Base-by-base conservation (phyloP, 257 asterid species). In the Penstemon davidsonii region DNA sequence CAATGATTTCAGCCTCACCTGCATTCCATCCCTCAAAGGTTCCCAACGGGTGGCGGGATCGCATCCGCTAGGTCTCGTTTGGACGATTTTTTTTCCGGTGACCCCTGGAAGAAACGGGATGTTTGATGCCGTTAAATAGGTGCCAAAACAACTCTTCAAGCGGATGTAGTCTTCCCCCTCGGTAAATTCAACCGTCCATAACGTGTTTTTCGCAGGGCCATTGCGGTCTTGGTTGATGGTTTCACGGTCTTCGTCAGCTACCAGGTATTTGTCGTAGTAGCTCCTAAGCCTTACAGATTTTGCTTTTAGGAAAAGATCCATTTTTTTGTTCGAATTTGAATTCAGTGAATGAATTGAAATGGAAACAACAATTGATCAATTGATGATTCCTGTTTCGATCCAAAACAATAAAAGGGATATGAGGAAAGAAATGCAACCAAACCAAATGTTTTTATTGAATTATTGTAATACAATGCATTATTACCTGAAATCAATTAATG, bases 1-100 rank as follows among this genome's bases (percentile, higher is more conserved):
- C 36, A 66, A 38, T 10, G 96, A 80, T 15, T 82, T 85, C 53
- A 88, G 75, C 51, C 85, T 67, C 15, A 88, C 96, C 66, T 86
- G 92, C 74, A 88, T 87, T 5, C 96, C 97, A 57, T 91, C 97
- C 66, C 97, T 80, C 10, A 79, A 13, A 0, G 95, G 91, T 44
- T 88, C 91, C 96, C 97, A 91, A 45, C 83, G 86, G 0, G 76
- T 64, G 0, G 89, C 83, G 8, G 82, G 70, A 10, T 85, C 84
- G 9, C 49, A 62, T 41, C 77, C 67, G 8, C 69, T 37, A 0
- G 89, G 80, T 42, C 75, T 37, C 4, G 85, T 64, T 68, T 91
- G 96, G 55, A 81, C 46, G 4, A 88, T 95, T 55, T 51, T 75
- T 44, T 81, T 85, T 1, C 88, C 88, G 0, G 88, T 67, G 13